Conservation (phyloP, 805 yeast species). For the Cyberlindnera mississippiensis region DNA sequence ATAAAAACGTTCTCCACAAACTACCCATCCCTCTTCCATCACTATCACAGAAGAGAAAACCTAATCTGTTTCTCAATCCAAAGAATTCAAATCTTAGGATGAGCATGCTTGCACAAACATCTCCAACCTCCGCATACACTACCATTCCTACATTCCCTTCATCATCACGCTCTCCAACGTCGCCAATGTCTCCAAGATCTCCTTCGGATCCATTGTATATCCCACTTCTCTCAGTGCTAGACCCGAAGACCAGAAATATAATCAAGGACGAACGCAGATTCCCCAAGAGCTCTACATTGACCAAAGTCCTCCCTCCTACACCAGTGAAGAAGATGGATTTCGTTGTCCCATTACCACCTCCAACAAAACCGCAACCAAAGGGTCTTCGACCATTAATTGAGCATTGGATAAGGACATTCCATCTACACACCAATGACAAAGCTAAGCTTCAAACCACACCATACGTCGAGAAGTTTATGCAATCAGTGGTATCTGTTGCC, state of each 20-base stretch:
- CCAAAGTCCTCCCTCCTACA: constrained; percentile 56
- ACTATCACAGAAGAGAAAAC: constrained; percentile 12
- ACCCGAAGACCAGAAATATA: constrained; percentile 16
- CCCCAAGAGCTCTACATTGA: constrained; percentile 43
- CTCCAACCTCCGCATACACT: constrained; percentile 4
- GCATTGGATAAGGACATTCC: constrained; percentile 22
- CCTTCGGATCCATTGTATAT: constrained; percentile 17
- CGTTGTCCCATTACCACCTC: constrained; percentile 29
- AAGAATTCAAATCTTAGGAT: constrained; percentile 26
- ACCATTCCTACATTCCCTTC: constrained; percentile 4
- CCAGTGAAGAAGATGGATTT: constrained; percentile 62
- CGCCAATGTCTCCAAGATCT: constrained; percentile 9
- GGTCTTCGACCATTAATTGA: constrained; percentile 23
- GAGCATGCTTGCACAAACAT: constrained; percentile 9
- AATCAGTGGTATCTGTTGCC: constrained; percentile 27
- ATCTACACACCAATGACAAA: constrained; percentile 11
- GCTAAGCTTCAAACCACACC: constrained; percentile 8
- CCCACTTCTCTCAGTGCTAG: constrained; percentile 19
- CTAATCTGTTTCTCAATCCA: constrained; percentile 21
- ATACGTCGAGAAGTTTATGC: constrained; percentile 25
- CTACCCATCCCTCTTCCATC: constrained; percentile 20
- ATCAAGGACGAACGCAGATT: constrained; percentile 32
- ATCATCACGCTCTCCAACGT: constrained; percentile 7
- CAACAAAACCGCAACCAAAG: constrained; percentile 23
- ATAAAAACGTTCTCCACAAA: constrained; percentile 19